These are phyloP conservation scores for Pelargonium cotyledonis DNA, from an alignment of 441 rosid genomes.

Conservation along the genomic window DNA sequence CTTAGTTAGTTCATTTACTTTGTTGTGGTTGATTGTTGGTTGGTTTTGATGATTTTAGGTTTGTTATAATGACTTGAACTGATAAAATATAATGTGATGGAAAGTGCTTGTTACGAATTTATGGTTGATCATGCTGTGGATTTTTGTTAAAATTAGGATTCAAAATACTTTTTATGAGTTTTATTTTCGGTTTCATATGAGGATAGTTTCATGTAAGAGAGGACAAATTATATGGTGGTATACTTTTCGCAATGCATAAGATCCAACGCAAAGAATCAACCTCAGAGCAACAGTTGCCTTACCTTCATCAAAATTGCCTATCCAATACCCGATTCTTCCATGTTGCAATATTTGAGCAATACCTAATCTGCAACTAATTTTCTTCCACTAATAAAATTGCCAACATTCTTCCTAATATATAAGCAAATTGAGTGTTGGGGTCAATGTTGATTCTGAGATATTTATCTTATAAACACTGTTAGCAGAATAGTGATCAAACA, in stretches of 20 bases:
- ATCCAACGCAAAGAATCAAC: not conserved
- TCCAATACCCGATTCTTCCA: not conserved
- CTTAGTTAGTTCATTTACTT: conserved; percentile 9
- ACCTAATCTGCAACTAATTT: not conserved
- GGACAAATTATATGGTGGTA: not conserved
- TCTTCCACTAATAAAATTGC: not conserved
- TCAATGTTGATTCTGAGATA: not conserved
- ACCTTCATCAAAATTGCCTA: not conserved
- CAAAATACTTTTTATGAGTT: too few species aligned
- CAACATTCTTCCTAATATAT: not conserved
- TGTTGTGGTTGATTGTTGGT: conserved; percentile 11
- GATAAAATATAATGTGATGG: not conserved
- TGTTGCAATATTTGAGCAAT: not conserved
- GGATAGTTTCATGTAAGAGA: too few species aligned
- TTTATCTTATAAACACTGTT: not conserved
- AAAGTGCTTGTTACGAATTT: not conserved
- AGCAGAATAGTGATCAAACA: not conserved
- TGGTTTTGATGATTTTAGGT: conserved; percentile 17
- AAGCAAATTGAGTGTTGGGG: not conserved
- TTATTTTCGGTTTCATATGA: too few species aligned
- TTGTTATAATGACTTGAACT: conserved; percentile 12
- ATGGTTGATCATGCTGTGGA: not conserved
- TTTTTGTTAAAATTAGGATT: too few species aligned
- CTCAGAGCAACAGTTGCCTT: not conserved
- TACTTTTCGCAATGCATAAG: not conserved